These are phyloP conservation scores for Gossypium laxum DNA, from an alignment of 441 rosid species.

Conservation along the genomic window DNA sequence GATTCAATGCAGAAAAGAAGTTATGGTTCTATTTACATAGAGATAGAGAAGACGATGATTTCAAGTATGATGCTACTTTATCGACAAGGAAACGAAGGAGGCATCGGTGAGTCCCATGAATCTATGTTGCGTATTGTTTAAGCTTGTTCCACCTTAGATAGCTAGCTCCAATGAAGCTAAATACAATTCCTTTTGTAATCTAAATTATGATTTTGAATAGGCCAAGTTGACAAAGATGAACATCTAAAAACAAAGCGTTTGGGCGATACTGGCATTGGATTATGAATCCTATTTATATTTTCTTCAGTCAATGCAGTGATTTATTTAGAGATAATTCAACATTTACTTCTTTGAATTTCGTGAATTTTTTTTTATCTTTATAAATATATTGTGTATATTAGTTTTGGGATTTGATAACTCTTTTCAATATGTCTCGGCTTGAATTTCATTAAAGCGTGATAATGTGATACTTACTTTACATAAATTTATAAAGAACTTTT, in stretches of 20 bases:
- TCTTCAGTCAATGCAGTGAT: not conserved
- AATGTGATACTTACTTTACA: too few species aligned
- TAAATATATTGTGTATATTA: too few species aligned
- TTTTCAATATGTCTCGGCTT: too few species aligned
- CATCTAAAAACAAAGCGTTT: not conserved
- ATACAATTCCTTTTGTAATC: not conserved
- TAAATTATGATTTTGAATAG: not conserved
- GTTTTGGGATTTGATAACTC: too few species aligned
- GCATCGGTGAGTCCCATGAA: slow-evolving; percentile 1
- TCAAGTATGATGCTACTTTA: slow-evolving; percentile 29
- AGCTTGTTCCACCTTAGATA: not conserved
- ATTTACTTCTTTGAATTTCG: not conserved
- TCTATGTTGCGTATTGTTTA: not conserved
- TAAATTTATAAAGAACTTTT: too few species aligned
- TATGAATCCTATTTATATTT: not conserved
- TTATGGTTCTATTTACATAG: slow-evolving; percentile 31
- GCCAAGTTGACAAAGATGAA: not conserved
- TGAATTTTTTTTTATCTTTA: too few species aligned
- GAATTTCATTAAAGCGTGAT: too few species aligned
- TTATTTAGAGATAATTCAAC: not conserved
- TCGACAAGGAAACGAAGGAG: slow-evolving; percentile 24
- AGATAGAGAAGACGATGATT: slow-evolving; percentile 31
- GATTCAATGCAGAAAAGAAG: slow-evolving; percentile 24
- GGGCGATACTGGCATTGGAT: not conserved
- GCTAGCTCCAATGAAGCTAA: not conserved